Conservation (phyloP, 371 early-diverging fungal species). For the Mucor velutinosus region DNA sequence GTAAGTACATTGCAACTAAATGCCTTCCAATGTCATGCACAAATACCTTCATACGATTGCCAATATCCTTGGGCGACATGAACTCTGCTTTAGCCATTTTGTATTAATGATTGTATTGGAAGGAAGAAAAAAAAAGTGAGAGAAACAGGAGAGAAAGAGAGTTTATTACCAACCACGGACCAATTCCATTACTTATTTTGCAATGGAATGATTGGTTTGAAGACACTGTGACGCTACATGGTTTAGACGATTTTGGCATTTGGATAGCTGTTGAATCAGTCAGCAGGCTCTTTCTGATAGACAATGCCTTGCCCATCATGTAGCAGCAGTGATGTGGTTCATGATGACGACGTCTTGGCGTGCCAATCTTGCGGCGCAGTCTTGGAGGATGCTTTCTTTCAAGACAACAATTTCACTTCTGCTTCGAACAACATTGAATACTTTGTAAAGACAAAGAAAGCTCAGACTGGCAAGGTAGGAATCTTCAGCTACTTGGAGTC, state of each 20-base stretch:
- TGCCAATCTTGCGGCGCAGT: background rate
- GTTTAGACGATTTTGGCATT: background rate
- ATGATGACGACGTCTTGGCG: background rate
- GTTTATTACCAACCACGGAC: too few relatives aligned
- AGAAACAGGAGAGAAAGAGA: background rate
- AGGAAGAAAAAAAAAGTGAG: too few relatives aligned
- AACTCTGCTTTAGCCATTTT: constrained; percentile 79
- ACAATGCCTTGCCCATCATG: background rate
- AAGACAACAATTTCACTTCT: background rate
- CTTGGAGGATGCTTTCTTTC: background rate
- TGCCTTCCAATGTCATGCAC: background rate
- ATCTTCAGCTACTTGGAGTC: background rate
- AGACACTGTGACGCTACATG: background rate
- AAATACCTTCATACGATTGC: constrained; percentile 74
- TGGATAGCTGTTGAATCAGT: too few relatives aligned
- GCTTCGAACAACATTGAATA: background rate
- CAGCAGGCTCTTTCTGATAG: background rate
- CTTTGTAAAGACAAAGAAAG: background rate
- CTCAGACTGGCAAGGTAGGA: background rate
- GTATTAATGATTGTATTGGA: background rate
- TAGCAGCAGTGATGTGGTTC: background rate
- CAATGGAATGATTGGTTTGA: background rate
- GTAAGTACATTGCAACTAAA: background rate
- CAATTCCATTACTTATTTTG: background rate
- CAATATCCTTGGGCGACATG: constrained; percentile 81